Base-by-base conservation (phyloP, 345 rosid genomes). In the thale cress (Arabidopsis thaliana) region DNA sequence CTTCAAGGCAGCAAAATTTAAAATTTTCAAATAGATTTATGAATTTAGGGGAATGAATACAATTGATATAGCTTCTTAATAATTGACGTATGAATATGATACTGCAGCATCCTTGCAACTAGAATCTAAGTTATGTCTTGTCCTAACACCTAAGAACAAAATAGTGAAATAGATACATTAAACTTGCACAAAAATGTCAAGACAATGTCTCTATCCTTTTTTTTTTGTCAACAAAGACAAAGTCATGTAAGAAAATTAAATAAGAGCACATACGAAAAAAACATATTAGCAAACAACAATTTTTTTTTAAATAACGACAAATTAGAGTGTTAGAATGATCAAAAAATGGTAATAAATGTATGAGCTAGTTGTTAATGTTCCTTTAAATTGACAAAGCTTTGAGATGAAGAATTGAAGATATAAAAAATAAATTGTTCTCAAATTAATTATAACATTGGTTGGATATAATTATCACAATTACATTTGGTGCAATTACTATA, bases 161-260 rank as follows among this genome's bases (percentile, higher is more conserved):
- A 9, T 28, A 41, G 16, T 55, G 41, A 69, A 20, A 42, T 44
- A 32, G 14, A 52, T 42, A 55, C 53, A 56, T 57, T 42, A 69
- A 57, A 59, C 66, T 8, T 33, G 9, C 6, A 59, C 30, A 46
- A 71, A 59, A 23, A 46, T 59, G 58, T 46, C 34, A 70, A 33
- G 48, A 49, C 59, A 59, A 49, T 10, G 59, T 36, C 65, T 44
- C 25, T 45, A 40, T 32, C 24, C n/a, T 3, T 3, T 23, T 16
- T 23, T 16, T 69, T 48, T 48, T 59, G 49, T 48, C 48, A 36
- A 59, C 38, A 6, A 34, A 70, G 66, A 58, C n/a, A 71, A 46
- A 33, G 48, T 23, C 58, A 71, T 36, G 38, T 59, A 36, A 46
- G 58, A 10, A 46, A 71, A 16, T 16, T 16, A 16, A 16, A 23